phyloP scores from a whole-genome alignment of 176 grass and related monocot species.

The Aegilops longissima region DNA sequence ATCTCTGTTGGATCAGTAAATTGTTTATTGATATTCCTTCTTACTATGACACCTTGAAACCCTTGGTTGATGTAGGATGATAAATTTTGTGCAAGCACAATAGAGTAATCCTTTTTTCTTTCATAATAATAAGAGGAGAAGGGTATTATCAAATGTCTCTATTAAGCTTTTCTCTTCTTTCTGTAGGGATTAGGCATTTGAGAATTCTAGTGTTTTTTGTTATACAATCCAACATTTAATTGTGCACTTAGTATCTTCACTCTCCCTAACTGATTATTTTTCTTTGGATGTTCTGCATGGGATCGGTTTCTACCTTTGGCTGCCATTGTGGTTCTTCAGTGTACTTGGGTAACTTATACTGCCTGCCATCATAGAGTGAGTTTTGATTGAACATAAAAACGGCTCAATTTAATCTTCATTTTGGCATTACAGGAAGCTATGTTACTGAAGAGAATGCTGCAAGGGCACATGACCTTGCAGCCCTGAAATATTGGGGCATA shows the following conservation, averaged over 20 bases:
- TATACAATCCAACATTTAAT: background rate
- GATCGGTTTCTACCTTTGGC: background rate
- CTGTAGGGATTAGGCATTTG: background rate
- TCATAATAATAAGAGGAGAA: background rate
- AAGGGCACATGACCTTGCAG: slow-evolving; percentile 90
- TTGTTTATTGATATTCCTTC: background rate
- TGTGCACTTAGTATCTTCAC: background rate
- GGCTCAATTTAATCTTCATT: slow-evolving; percentile 29
- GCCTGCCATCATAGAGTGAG: background rate
- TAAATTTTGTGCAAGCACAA: background rate
- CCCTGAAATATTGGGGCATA: slow-evolving; percentile 88
- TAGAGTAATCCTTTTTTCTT: background rate
- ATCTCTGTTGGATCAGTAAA: background rate
- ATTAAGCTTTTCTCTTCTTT: background rate
- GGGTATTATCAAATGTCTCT: background rate
- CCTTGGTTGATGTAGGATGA: background rate
- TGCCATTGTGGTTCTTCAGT: slow-evolving; percentile 54
- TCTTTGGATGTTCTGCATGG: slow-evolving; percentile 34
- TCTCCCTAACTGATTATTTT: slow-evolving; percentile 12
- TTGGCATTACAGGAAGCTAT: slow-evolving; percentile 75
- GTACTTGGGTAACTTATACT: slow-evolving; percentile 67
- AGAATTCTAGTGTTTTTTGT: background rate
- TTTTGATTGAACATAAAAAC: slow-evolving; percentile 26
- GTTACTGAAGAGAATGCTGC: slow-evolving; percentile 93
- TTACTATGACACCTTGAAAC: background rate